Evolutionary conservation across 306 rosid species (phyloP).

Genomic region (Vigna unguiculata): DNA sequence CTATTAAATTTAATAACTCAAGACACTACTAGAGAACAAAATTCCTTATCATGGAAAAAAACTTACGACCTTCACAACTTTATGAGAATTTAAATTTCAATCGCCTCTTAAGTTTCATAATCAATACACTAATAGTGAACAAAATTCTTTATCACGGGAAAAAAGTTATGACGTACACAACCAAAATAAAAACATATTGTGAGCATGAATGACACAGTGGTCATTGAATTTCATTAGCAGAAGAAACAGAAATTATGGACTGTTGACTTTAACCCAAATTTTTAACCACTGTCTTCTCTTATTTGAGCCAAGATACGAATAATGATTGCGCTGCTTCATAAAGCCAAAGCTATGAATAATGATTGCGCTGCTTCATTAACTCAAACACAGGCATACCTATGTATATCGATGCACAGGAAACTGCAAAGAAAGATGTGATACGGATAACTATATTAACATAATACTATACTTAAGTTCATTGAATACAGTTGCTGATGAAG

Average conservation of each 20-base stretch:
- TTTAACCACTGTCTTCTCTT: constrained; percentile 2
- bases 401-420: neutral
- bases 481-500: constrained; percentile 42
- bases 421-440: constrained; percentile 24
- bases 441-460: constrained; percentile 36
- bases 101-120: too few relatives aligned
- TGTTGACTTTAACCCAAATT: neutral
- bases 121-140: neutral
- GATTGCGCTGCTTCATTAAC: neutral
- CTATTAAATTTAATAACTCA: too few relatives aligned
- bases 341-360: neutral
- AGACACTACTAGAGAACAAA: too few relatives aligned
- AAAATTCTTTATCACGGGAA: neutral
- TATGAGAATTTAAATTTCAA: too few relatives aligned
- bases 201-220: neutral
- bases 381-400: neutral
- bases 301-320: neutral
- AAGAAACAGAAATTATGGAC: neutral
- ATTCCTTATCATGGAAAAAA: too few relatives aligned
- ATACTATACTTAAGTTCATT: constrained; percentile 33
- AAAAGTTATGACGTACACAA: too few relatives aligned
- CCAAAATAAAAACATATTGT: neutral
- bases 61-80: too few relatives aligned
- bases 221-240: neutral
- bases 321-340: neutral